Base-by-base conservation (phyloP, 345 rosid species). In the Dovyalis caffra region DNA sequence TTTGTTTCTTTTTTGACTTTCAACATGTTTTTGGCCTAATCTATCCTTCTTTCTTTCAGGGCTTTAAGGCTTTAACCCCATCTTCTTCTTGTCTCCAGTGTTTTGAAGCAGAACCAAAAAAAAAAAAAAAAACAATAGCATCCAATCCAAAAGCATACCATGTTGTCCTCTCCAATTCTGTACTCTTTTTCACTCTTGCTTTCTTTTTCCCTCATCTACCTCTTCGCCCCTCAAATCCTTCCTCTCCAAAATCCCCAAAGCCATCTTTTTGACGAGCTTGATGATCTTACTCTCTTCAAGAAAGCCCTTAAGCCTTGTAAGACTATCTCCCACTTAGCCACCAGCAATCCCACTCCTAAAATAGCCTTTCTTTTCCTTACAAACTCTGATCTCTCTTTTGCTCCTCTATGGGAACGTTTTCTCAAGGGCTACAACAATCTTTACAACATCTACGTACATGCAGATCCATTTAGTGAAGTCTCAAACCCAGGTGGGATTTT, bases 341-440 rank as follows among this genome's bases (percentile, higher is more conserved):
- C 81, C 74, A 69, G 64, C 0, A 73, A 77, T 47, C 87, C 94
- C 25, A 80, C 74, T 8, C 94, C 96, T 0, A 94, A 89, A 77
- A 89, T 94, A 77, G 98, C 98, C 12, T 94, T 94, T 76, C 96
- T 94, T 71, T 94, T 94, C 88, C 91, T 94, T 45, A 94, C 98
- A 0, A 92, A 92, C 88, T 89, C 97, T 49, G 86, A 90, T 81
- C 94, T 94, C 77, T 74, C 81, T 49, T 92, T 94, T 78, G 82
- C 90, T 3, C 98, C 94, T 33, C 45, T 92, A 0, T 94, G 97
- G 98, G 92, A 88, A 8, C 81, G 78, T 5, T 94, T 94, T 84
- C 89, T 94, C 88, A 53, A 72, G 56, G 91, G 87, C 33, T 79
- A 86, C 74, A 58, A 66, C 1, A 45, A 78, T 49, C 91, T 88